These are phyloP conservation scores for Quercus cerris DNA, from an alignment of 306 rosid species.

Conservation along the genomic window DNA sequence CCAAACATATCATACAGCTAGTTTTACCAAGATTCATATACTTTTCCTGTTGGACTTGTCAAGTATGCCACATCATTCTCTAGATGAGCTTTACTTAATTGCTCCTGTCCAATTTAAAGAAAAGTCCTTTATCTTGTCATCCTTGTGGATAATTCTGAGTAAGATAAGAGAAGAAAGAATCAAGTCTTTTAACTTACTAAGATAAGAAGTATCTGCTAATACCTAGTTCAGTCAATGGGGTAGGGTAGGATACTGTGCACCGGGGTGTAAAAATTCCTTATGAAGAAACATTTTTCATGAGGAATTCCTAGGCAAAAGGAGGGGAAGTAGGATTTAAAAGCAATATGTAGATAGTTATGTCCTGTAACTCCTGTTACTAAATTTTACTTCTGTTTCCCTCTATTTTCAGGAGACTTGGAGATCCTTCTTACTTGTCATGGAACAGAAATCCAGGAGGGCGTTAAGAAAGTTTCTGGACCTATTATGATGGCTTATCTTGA, in stretches of 20 bases:
- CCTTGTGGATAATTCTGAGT: not conserved
- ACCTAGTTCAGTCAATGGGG: not conserved
- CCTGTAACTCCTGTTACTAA: not conserved
- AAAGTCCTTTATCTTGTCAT: not conserved
- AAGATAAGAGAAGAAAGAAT: not conserved
- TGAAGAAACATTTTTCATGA: not conserved
- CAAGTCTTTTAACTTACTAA: too few relatives aligned
- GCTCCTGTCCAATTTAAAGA: not conserved
- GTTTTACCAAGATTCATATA: not conserved
- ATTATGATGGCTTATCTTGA: not conserved
- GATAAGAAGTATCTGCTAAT: not conserved
- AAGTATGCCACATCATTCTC: not conserved
- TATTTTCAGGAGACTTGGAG: slow-evolving; percentile 84
- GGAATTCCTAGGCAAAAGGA: not conserved
- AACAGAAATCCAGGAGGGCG: slow-evolving; percentile 76
- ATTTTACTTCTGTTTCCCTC: not conserved
- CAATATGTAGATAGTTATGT: not conserved
- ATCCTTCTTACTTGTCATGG: slow-evolving; percentile 85
- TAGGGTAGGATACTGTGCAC: not conserved
- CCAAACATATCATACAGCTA: not conserved
- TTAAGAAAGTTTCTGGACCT: slow-evolving; percentile 31
- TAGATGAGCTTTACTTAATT: not conserved
- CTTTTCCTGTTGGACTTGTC: not conserved
- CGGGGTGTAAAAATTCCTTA: not conserved
- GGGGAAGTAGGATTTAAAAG: not conserved